These are phyloP conservation scores for Lichtheimia corymbifera DNA, from an alignment of 371 early-diverging fungal genomes.

Conservation along the genomic window DNA sequence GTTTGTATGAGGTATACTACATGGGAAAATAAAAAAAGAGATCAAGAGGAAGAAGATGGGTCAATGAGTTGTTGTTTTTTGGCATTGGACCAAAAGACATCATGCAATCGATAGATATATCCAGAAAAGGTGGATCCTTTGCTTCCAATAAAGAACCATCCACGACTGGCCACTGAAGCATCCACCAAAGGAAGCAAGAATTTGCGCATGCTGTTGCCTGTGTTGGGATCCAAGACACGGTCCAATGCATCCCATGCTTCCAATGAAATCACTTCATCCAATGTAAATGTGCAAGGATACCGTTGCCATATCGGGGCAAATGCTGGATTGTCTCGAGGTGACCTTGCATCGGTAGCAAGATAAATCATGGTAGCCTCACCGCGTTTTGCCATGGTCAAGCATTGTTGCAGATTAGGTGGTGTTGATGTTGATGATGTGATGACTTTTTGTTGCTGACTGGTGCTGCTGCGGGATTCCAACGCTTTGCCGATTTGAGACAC, in stretches of 20 bases:
- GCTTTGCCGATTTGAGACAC: conserved; percentile 24
- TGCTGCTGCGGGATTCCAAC: conserved; percentile 7
- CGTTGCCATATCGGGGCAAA: conserved; percentile 45
- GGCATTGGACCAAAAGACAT: conserved; percentile 26
- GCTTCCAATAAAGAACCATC: conserved; percentile 34
- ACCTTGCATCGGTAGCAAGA: conserved; percentile 59
- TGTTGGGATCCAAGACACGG: conserved; percentile 5
- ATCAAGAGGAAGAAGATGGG: too few relatives aligned
- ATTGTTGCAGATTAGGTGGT: conserved; percentile 14
- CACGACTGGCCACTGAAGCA: conserved; percentile 28
- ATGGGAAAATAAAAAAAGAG: too few relatives aligned
- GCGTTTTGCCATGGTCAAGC: conserved; percentile 26
- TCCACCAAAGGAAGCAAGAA: conserved; percentile 31
- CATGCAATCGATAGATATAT: conserved; percentile 30
- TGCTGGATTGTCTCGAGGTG: conserved; percentile 40
- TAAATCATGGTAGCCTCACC: conserved; percentile 42
- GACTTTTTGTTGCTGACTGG: not conserved
- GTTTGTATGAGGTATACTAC: too few relatives aligned
- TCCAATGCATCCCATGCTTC: conserved; percentile 17
- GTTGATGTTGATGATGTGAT: not conserved
- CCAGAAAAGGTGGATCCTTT: conserved; percentile 35
- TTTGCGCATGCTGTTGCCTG: conserved; percentile 21
- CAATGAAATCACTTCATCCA: conserved; percentile 44
- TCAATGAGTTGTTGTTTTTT: conserved; percentile 4
- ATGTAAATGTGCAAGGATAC: conserved; percentile 60